Evolutionary conservation across 768 basidiomycete species (phyloP).

Genomic region (Rhizopogon roseolus): DNA sequence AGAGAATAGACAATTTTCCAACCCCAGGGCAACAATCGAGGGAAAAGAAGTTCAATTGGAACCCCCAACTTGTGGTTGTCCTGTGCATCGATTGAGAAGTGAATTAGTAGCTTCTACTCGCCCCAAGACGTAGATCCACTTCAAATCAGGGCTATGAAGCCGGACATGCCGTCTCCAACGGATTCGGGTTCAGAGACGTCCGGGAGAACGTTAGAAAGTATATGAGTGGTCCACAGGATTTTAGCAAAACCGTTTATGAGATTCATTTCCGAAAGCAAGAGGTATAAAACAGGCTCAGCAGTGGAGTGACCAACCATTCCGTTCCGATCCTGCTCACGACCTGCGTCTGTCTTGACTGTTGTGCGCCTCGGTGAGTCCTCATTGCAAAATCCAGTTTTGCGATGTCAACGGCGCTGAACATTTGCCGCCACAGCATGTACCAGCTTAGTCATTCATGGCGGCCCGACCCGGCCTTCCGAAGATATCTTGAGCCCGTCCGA

Average conservation of each 20-base stretch:
- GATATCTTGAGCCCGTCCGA: constrained; percentile 25
- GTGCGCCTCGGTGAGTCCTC: not conserved
- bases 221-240: constrained; percentile 18
- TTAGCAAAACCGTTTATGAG: constrained; percentile 12
- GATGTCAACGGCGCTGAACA: not conserved
- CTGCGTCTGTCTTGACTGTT: not conserved
- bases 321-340: not conserved
- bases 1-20: constrained; percentile 9
- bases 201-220: constrained; percentile 15
- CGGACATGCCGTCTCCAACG: constrained; percentile 20
- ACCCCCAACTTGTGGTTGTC: constrained; percentile 4
- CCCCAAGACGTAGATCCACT: constrained; percentile 10
- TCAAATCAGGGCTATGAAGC: constrained; percentile 22
- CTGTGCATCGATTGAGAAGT: constrained; percentile 12
- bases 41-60: constrained; percentile 11
- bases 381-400: not conserved
- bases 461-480: constrained; percentile 30
- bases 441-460: constrained; percentile 31
- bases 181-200: constrained; percentile 27
- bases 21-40: constrained; percentile 14
- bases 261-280: constrained; percentile 28
- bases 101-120: constrained; percentile 24
- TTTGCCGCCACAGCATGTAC: constrained; percentile 13
- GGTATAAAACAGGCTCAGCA: not conserved
- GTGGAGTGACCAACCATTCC: not conserved